These are phyloP conservation scores for Trichoderma endophyticum DNA, from an alignment of 2,329 filamentous ascomycete genomes.

Conservation along the genomic window DNA sequence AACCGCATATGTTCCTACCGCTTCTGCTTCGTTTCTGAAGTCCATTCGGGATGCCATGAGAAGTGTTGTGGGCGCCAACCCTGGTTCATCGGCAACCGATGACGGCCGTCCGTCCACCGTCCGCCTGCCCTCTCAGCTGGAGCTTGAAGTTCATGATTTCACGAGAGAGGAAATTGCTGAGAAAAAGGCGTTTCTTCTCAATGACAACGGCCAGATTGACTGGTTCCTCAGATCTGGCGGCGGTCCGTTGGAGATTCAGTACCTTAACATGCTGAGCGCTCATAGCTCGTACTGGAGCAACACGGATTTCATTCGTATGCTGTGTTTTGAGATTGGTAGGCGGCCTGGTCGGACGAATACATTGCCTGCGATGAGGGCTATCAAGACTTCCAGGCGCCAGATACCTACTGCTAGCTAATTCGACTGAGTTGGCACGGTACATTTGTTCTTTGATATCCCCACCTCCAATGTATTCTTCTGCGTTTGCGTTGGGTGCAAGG, in stretches of 20 bases:
- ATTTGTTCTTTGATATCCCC: not conserved
- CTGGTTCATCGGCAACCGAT: conserved; percentile 30
- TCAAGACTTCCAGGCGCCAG: conserved; percentile 48
- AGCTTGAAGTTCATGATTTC: conserved; percentile 95
- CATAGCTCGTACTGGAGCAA: conserved; percentile 93
- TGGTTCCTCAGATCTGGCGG: conserved; percentile 81
- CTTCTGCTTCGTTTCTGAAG: conserved; percentile 62
- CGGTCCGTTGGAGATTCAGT: conserved; percentile 89
- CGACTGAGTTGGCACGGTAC: not conserved
- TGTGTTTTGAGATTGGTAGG: conserved; percentile 84
- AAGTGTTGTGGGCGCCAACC: conserved; percentile 45
- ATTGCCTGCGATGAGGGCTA: conserved; percentile 56
- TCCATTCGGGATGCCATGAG: conserved; percentile 62
- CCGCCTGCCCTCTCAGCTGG: conserved; percentile 64
- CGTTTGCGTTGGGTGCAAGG: not conserved
- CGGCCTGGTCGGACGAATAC: conserved; percentile 62
- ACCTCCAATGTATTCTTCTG: not conserved
- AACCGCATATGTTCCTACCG: conserved; percentile 73
- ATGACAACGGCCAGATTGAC: conserved; percentile 96
- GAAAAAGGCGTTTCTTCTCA: conserved; percentile 79
- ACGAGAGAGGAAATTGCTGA: conserved; percentile 88
- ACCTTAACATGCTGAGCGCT: conserved; percentile 93
- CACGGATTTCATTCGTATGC: conserved; percentile 81
- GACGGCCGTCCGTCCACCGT: conserved; percentile 38
- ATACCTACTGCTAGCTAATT: conserved; percentile 17